Conservation (phyloP, 371 early-diverging fungal species). For the Nematocida sp. region DNA sequence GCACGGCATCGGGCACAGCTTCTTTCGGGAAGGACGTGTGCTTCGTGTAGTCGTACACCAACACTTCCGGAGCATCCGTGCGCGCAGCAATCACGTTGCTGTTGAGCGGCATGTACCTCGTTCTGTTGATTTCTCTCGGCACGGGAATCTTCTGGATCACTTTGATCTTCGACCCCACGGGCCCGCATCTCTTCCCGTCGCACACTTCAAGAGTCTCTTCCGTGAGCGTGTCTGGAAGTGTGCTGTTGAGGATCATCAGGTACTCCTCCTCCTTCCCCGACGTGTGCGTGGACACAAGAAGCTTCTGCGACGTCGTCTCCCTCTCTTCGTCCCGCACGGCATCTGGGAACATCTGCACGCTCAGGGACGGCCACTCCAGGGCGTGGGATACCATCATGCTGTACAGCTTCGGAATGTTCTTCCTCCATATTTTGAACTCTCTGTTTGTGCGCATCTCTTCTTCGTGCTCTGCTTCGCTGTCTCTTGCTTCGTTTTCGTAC, state of each 20-base stretch:
- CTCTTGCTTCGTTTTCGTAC: not conserved
- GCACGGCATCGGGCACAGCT: constrained; percentile 75
- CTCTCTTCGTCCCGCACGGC: constrained; percentile 53
- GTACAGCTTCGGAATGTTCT: constrained; percentile 91
- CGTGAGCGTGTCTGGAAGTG: constrained; percentile 72
- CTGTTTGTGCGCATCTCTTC: constrained; percentile 78
- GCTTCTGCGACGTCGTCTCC: constrained; percentile 57
- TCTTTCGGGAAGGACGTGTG: constrained; percentile 72
- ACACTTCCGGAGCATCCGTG: constrained; percentile 76
- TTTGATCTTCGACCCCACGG: constrained; percentile 67
- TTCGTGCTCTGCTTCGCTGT: not conserved
- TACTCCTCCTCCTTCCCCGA: constrained; percentile 83
- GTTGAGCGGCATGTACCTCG: constrained; percentile 72
- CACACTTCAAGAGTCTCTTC: constrained; percentile 53
- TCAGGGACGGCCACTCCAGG: constrained; percentile 90
- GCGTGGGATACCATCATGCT: constrained; percentile 88
- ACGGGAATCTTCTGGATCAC: constrained; percentile 56
- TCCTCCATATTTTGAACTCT: constrained; percentile 91
- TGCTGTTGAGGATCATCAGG: constrained; percentile 76
- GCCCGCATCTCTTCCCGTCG: constrained; percentile 72
- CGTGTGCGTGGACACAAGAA: constrained; percentile 83
- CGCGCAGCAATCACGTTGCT: constrained; percentile 85
- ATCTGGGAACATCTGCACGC: constrained; percentile 93
- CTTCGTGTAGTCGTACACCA: constrained; percentile 87
- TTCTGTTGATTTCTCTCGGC: constrained; percentile 55